Conservation (phyloP, 352 stramenopile species). For the Phytophthora aleatoria region DNA sequence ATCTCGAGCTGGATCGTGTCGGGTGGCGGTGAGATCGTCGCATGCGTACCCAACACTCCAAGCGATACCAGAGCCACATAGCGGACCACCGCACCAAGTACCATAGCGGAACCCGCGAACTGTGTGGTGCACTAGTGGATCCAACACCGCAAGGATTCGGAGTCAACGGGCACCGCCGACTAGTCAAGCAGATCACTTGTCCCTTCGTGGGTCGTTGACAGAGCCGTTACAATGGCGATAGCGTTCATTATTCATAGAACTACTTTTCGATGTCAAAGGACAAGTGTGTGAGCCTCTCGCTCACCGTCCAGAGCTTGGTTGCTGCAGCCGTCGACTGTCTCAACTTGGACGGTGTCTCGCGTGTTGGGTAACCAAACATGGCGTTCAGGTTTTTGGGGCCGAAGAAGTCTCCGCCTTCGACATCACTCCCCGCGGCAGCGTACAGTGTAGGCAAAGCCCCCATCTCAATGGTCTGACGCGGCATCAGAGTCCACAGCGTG, state of each 20-base stretch:
- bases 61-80: constrained; percentile 25
- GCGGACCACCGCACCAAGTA: constrained; percentile 6
- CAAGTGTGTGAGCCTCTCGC: constrained; percentile 44
- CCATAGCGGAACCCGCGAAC: constrained; percentile 13
- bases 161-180: constrained; percentile 18
- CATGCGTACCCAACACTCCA: constrained; percentile 2
- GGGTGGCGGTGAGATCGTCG: constrained; percentile 6
- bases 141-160: constrained; percentile 16
- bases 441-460: constrained; percentile 51
- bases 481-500: constrained; percentile 32
- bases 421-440: constrained; percentile 29
- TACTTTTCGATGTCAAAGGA: constrained; percentile 34
- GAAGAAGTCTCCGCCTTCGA: constrained; percentile 37
- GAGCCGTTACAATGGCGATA: constrained; percentile 6
- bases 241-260: constrained; percentile 10
- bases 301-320: constrained; percentile 48
- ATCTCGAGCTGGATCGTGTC: constrained; percentile 53
- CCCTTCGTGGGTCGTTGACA: constrained; percentile 12
- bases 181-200: constrained; percentile 18
- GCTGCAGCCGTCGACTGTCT: constrained; percentile 32
- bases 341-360: constrained; percentile 32
- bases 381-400: constrained; percentile 45
- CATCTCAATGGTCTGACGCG: constrained; percentile 34
- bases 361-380: constrained; percentile 40
- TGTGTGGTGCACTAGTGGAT: constrained; percentile 5